Evolutionary conservation across 768 basidiomycete species (phyloP), one percentile per base, ranked within the genome.

Genomic region (Agaricus bisporus): DNA sequence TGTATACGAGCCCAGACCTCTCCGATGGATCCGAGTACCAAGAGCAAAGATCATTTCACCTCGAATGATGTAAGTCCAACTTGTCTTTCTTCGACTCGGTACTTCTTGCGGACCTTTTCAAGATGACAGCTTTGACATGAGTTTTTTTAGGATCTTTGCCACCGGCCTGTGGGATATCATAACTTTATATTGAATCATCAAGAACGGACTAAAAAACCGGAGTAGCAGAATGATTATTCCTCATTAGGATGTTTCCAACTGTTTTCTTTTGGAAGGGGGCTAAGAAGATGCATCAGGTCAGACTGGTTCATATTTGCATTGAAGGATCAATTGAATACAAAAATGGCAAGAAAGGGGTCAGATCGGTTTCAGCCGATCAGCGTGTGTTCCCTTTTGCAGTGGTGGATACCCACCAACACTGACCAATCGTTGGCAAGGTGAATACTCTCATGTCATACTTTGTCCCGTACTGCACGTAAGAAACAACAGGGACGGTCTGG

Each of bases 301-400:
- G 49, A 41, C 49, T 39, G 26, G 49, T n/a, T 50, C 49, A 28
- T n/a, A 14, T 22, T 35, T 29, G 18, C 15, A 2, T 42, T 32
- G 29, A 12, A 17, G 7, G 35, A 12, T 42, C 41, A 20, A 42
- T 43, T 15, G 32, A 42, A 25, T n/a, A 51, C 49, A 12, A 43
- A 51, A 51, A 43, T 4, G 49, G 49, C 29, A 51, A 51, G 49
- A 51, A 51, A 51, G 49, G 49, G 49, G 41, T 41, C 41, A 12
- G 49, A 36, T 51, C 41, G 29, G 41, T 51, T 51, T 39, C 38
- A 22, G 41, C 41, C 4, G 49, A 36, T 51, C 41, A 17, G 41
- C 43, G 29, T 42, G 26, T 39, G 17, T 35, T 25, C 44, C 44
- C 28, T 45, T 45, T 45, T 45, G 44, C 25, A 15, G 44, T n/a